Evolutionary conservation across 2,329 filamentous ascomycete species (phyloP), one percentile per base, ranked within the genome.

Genomic region (Paramyrothecium sp.): DNA sequence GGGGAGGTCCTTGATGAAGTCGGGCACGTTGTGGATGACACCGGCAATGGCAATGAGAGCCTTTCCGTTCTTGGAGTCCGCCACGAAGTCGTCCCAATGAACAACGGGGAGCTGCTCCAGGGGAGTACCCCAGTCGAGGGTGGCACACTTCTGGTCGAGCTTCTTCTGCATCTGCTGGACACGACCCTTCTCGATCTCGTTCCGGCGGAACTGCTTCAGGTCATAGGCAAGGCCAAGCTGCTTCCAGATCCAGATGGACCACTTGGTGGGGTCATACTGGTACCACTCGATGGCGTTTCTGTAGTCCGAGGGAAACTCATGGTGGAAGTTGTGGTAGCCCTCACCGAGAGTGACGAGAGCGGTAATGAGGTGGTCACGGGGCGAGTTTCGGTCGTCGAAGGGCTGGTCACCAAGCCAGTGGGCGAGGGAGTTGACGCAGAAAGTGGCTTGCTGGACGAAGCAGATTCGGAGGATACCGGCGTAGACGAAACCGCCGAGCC

Each of bases 121-220:
- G 59, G 91, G 91, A 64, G 88, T 84, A 73, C 91, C 91, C 91
- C 91, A 96, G 79, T 95, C 90, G 59, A 96, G 88, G 61, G 80
- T 86, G 64, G 89, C 75, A 69, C 91, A 90, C 84, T 91, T 90
- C 79, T 92, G 89, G 75, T 95, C n/a, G n/a, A n/a, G n/a, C n/a
- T n/a, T n/a, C n/a, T n/a, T n/a, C n/a, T n/a, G n/a, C n/a, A n/a
- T n/a, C n/a, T n/a, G n/a, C n/a, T n/a, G n/a, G n/a, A n/a, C n/a
- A n/a, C n/a, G n/a, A 63, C 91, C 91, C 84, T 95, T 95, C 76
- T 96, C 91, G 63, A 96, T 96, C 75, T 96, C 92, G 75, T 96
- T 96, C 77, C 85, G 79, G 67, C 90, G 90, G 86, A 96, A 96
- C 76, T 93, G 86, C 85, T 96, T 96, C 57, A 96, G 83, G 75